Evolutionary conservation across 1,284 basidiomycete genomes (phyloP), one percentile per base, ranked within the genome.

Genomic region (Apiotrichum brassicae): DNA sequence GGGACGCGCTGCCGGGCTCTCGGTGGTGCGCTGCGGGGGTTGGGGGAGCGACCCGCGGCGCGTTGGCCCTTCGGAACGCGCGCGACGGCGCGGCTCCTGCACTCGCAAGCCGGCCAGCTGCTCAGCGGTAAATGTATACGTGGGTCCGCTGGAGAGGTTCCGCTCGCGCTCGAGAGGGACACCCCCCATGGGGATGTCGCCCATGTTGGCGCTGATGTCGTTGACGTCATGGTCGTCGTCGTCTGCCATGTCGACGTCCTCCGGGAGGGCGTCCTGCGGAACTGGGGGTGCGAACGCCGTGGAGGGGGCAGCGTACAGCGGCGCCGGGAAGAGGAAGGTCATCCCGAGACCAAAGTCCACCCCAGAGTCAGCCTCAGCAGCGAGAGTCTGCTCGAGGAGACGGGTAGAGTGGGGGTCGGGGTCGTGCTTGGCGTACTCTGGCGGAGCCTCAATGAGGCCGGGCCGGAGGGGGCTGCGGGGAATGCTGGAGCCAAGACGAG

Each of bases 341-440:
- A 42, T 30, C 18, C 40, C 40, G 12, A 42, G 40, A 5, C 26
- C 40, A 24, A n/a, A 19, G 14, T 14, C 8, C n/a, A 9, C 25
- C 12, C 11, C 19, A 16, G 11, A 16, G 33, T 45, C 51, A 0
- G 37, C 46, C 36, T 26, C 46, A 0, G 62, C 60, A 3, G 65
- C 64, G n/a, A 71, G 50, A 13, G 59, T 48, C 33, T 62, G 56
- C 37, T 66, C 58, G 25, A 71, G 51, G 34, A 62, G 41, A 24
- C 64, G 38, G 1, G 68, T 66, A 5, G 59, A 50, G 9, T 60
- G 61, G 1, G 64, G 66, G 35, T 69, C 65, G 1, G 68, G 66
- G 55, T 71, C 68, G 26, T 60, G 48, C 9, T 57, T 50, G 6
- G 63, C 43, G 49, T 71, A 71, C 23, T 63, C 65, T 7, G 68